Conservation (phyloP, 1,284 basidiomycete species). For the Ceratobasidium sp. region DNA sequence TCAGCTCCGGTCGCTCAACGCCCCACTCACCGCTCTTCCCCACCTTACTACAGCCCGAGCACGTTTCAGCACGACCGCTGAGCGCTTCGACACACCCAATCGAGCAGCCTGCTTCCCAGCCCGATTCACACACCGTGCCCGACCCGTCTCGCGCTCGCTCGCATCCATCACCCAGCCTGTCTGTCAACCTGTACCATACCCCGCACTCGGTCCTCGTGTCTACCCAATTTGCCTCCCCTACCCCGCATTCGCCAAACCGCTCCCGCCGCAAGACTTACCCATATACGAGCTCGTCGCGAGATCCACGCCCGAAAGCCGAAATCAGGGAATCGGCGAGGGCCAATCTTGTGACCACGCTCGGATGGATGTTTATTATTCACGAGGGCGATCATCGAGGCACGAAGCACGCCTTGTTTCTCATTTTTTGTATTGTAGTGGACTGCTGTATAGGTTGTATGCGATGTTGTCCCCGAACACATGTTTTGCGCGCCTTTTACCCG, state of each 20-base stretch:
- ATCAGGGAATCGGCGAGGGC: too few species aligned
- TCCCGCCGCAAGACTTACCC: too few species aligned
- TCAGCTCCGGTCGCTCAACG: neutral
- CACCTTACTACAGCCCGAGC: neutral
- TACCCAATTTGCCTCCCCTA: too few species aligned
- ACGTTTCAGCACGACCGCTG: neutral
- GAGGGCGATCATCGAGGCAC: neutral
- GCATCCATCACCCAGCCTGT: neutral
- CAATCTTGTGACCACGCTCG: too few species aligned
- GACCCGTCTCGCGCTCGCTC: too few species aligned
- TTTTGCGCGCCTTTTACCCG: too few species aligned
- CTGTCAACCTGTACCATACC: neutral
- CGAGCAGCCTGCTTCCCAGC: neutral
- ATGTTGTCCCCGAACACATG: too few species aligned
- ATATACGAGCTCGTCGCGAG: neutral
- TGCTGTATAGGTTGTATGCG: too few species aligned
- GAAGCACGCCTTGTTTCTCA: neutral
- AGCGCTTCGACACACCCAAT: neutral
- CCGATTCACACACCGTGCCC: neutral
- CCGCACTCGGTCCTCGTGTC: neutral
- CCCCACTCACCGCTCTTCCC: neutral
- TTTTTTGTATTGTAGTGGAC: too few species aligned
- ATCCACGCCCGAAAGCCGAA: conserved; percentile 14
- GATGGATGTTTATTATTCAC: neutral
- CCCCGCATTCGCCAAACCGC: neutral